phyloP scores from a whole-genome alignment of 129 eudicot species.

The Logfia minima region DNA sequence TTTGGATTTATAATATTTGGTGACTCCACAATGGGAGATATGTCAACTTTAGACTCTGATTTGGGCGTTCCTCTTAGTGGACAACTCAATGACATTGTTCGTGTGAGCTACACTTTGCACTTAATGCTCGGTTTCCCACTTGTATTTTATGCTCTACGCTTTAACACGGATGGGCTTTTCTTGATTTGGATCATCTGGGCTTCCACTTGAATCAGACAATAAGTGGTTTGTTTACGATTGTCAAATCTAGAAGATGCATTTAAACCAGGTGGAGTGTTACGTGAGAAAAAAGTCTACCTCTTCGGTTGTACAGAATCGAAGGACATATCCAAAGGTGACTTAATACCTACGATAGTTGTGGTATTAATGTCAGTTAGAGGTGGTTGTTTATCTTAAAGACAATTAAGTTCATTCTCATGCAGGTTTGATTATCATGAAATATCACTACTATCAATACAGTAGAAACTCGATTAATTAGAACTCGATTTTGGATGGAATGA shows the following conservation, averaged over 20 bases:
- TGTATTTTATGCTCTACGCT: constrained; percentile 50
- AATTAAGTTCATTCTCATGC: too few relatives aligned
- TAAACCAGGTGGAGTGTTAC: constrained; percentile 78
- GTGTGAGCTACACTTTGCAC: constrained; percentile 64
- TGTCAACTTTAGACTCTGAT: constrained; percentile 79
- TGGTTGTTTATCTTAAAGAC: too few relatives aligned
- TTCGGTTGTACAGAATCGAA: constrained; percentile 68
- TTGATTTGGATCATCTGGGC: constrained; percentile 32
- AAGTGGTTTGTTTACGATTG: constrained; percentile 27
- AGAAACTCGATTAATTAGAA: too few relatives aligned
- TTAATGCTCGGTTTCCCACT: constrained; percentile 73
- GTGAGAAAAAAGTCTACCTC: constrained; percentile 75
- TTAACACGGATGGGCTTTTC: constrained; percentile 46
- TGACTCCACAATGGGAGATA: constrained; percentile 76
- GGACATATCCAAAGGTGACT: too few relatives aligned
- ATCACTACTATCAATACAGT: too few relatives aligned
- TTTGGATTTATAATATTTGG: constrained; percentile 91
- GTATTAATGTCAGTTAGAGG: too few relatives aligned
- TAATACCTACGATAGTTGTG: constrained; percentile 69
- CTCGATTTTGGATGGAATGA: too few relatives aligned
- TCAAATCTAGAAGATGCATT: constrained; percentile 39
- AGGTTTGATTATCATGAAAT: too few relatives aligned
- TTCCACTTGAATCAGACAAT: constrained; percentile 41
- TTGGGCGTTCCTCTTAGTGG: constrained; percentile 73
- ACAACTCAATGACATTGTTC: constrained; percentile 63